Base-by-base conservation (phyloP, 2,329 filamentous ascomycete genomes). In the Phialophora expanda region DNA sequence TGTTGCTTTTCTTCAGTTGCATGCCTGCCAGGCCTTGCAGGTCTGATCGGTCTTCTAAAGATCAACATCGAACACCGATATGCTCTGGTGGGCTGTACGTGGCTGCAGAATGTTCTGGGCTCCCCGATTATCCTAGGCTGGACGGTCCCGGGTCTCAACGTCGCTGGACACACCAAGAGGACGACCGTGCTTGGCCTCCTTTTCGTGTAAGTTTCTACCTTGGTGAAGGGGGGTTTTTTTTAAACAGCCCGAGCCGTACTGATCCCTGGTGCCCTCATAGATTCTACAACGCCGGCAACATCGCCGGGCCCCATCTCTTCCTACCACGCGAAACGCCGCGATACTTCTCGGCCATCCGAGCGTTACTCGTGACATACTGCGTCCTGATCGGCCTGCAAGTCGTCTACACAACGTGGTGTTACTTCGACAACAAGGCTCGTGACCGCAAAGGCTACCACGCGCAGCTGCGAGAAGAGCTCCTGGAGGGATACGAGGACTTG, bases 91-190 rank as follows among this genome's bases (percentile, higher is more conserved):
- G 83, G 76, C n/a, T 84, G 83, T 70, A 82, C 81, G 7, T 85
- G 83, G 83, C 73, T 85, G 12, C 81, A 84, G 66, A 81, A 81
- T 50, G 75, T 84, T 2, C 66, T 85, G 46, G 83, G 83, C 4
- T 81, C 82, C 0, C 81, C 83, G 0, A 79, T 85, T 2, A 81
- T 85, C 46, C 68, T 85, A 0, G 83, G 77, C 44, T 86, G 83
- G 83, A 84, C 83, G 26, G 68, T 85, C 0, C 78, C 84, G 12
- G 80, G 77, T 2, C 75, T 78, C n/a, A 82, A 77, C 67, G 74
- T 81, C 12, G 78, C 81, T 0, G 83, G 83, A 0, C 83, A 86
- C 69, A 85, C 82, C 1, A 85, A 85, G 74, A 78, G 83, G 38
- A 80, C 78, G 9, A 78, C 80, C 0, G 80, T 82, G 0, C 81